These are phyloP conservation scores for Plantago major DNA, from an alignment of 257 asterid species.

Conservation along the genomic window DNA sequence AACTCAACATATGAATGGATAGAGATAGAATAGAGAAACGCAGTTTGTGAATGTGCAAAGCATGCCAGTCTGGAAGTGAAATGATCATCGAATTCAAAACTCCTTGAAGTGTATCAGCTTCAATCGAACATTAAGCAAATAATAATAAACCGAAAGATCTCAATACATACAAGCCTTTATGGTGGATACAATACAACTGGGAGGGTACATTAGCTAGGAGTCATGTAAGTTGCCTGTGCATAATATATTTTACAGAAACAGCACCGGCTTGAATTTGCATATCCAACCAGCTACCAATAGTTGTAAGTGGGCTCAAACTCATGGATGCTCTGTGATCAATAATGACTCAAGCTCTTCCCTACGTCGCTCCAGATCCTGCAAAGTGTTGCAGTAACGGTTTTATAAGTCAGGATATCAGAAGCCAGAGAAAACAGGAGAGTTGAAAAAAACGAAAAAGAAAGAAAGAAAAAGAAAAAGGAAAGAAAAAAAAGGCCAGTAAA, in stretches of 20 bases:
- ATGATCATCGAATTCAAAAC: too few relatives aligned
- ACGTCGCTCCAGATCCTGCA: slow-evolving; percentile 76
- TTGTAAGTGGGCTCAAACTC: slow-evolving; percentile 19
- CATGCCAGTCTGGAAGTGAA: too few relatives aligned
- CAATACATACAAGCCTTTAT: background rate
- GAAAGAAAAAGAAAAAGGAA: too few relatives aligned
- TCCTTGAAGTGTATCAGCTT: too few relatives aligned
- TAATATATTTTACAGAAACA: background rate
- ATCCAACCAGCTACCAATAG: background rate
- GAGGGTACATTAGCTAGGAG: background rate
- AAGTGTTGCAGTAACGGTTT: slow-evolving; percentile 7
- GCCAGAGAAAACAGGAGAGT: background rate
- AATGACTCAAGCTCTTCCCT: slow-evolving; percentile 80
- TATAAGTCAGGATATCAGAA: background rate
- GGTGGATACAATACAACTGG: background rate
- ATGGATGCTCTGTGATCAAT: slow-evolving; percentile 39
- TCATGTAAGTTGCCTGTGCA: background rate
- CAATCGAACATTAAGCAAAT: too few relatives aligned
- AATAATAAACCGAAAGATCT: too few relatives aligned
- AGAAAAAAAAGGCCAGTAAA: too few relatives aligned
- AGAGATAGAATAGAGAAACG: too few relatives aligned
- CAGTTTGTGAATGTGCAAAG: too few relatives aligned
- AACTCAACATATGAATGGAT: too few relatives aligned
- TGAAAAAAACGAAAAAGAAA: too few relatives aligned
- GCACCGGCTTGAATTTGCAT: background rate